Conservation (phyloP, 208 protist genomes). For the Acanthamoeba healyi region DNA sequence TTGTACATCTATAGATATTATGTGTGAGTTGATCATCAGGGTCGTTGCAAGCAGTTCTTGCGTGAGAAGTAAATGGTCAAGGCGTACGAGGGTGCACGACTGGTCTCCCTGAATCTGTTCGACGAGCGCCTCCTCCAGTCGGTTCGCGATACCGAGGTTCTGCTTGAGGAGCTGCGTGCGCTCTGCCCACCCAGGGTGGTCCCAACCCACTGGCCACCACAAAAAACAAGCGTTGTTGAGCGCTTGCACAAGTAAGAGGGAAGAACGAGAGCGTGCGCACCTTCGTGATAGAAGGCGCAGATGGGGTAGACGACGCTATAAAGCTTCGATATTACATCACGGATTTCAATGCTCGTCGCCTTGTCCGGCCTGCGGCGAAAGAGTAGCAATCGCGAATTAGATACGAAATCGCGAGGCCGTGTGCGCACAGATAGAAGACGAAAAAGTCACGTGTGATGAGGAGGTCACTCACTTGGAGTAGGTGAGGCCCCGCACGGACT, state of each 20-base stretch:
- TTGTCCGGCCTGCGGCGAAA: not conserved
- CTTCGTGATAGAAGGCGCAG: not conserved
- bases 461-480: not conserved
- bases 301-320: not conserved
- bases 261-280: not conserved
- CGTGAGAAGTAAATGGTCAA: no score
- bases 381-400: not conserved
- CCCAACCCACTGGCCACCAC: no score
- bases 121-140: no score
- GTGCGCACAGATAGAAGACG: not conserved
- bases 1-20: slow-evolving; percentile 20
- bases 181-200: no score
- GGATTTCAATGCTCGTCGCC: not conserved
- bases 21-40: no score
- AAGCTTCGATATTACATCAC: not conserved
- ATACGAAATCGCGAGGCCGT: no score
- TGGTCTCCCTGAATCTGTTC: no score
- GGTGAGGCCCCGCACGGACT: not conserved
- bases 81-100: no score
- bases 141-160: no score
- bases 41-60: no score
- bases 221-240: no score
- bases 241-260: not conserved
- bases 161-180: no score
- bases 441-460: not conserved